Evolutionary conservation across 768 basidiomycete genomes (phyloP).

Genomic region (Boletus sp.): DNA sequence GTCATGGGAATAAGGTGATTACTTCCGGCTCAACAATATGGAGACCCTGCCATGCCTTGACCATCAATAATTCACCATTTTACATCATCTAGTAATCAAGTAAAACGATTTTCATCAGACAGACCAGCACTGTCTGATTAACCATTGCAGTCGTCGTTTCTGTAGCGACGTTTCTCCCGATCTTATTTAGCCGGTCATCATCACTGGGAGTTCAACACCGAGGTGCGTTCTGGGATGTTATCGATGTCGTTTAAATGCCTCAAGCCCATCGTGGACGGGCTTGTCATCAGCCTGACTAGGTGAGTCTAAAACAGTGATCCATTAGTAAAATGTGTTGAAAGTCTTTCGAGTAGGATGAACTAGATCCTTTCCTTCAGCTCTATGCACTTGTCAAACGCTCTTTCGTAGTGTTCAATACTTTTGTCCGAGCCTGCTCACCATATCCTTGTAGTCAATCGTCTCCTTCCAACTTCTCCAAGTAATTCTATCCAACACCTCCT

Average conservation of each 20-base stretch:
- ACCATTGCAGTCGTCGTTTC: neutral
- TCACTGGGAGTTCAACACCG: too few relatives aligned
- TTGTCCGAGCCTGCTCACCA: neutral
- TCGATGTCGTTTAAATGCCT: too few relatives aligned
- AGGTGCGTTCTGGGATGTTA: too few relatives aligned
- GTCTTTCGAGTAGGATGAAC: neutral
- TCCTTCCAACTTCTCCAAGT: slow-evolving; percentile 36
- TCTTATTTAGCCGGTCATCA: too few relatives aligned
- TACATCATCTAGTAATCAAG: neutral
- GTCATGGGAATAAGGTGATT: neutral
- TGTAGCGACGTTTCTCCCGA: too few relatives aligned
- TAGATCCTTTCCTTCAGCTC: neutral
- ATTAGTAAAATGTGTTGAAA: neutral
- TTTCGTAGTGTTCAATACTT: neutral
- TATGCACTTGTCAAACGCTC: neutral
- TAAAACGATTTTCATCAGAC: neutral
- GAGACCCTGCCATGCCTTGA: neutral
- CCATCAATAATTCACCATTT: neutral
- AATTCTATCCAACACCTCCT: slow-evolving; percentile 32
- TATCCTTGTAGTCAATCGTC: slow-evolving; percentile 6
- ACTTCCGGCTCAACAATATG: neutral
- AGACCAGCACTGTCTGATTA: neutral
- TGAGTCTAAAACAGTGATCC: too few relatives aligned
- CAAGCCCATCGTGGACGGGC: neutral
- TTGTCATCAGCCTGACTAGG: neutral